Evolutionary conservation across 805 yeast genomes (phyloP).

Genomic region (Saturnispora serradocipensis): DNA sequence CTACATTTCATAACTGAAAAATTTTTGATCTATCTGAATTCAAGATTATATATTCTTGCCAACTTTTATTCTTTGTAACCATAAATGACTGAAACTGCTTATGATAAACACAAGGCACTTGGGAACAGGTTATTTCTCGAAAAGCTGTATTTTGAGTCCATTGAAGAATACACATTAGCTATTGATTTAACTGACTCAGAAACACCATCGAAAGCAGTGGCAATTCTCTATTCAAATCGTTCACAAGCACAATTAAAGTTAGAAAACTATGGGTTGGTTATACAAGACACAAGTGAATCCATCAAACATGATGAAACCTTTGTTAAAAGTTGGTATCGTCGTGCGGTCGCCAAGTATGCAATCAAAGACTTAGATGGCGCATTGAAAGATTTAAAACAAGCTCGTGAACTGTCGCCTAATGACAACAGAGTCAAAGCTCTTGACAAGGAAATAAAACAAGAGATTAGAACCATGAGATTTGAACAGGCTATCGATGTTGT

Average conservation of each 20-base stretch:
- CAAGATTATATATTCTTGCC: not conserved
- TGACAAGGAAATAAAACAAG: slow-evolving; percentile 50
- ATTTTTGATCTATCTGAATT: not conserved
- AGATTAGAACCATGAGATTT: slow-evolving; percentile 67
- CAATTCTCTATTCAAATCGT: slow-evolving; percentile 70
- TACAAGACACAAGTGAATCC: slow-evolving; percentile 68
- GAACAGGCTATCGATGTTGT: slow-evolving; percentile 79
- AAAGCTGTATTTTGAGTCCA: slow-evolving; percentile 55
- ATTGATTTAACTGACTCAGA: slow-evolving; percentile 33
- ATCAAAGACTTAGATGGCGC: slow-evolving; percentile 70
- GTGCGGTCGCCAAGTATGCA: slow-evolving; percentile 76
- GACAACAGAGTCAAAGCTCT: slow-evolving; percentile 62
- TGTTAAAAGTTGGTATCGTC: slow-evolving; percentile 75
- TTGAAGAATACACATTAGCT: slow-evolving; percentile 65
- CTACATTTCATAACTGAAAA: not conserved
- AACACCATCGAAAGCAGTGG: slow-evolving; percentile 21
- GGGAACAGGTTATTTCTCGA: slow-evolving; percentile 70
- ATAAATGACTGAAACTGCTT: not conserved
- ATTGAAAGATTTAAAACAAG: slow-evolving; percentile 53
- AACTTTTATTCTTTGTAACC: not conserved
- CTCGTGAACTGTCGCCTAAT: slow-evolving; percentile 52
- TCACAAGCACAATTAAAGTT: slow-evolving; percentile 83
- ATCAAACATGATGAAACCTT: slow-evolving; percentile 57
- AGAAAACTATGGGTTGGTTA: slow-evolving; percentile 81
- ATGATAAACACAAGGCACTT: slow-evolving; percentile 36